A percentile compares a stretch with the other conserved stretches of the same genome.
Evolutionary conservation across 108 stramenopile species (phyloP).

Genomic region (Stephanodiscus minutulus): DNA sequence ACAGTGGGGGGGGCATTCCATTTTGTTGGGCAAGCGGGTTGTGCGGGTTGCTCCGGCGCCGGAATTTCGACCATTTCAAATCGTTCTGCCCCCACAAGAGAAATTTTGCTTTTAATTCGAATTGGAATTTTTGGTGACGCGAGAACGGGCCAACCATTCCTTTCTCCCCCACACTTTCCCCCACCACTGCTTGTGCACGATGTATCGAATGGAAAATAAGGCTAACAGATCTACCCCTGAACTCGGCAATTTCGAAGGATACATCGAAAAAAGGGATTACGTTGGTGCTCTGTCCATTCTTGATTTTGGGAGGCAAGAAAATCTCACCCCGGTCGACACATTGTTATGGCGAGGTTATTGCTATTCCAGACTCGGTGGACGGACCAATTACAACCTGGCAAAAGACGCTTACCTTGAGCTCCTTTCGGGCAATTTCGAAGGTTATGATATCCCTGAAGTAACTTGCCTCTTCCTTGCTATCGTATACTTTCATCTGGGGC

Average conservation of each 20-base stretch:
- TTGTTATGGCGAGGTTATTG: slow-evolving; percentile 79
- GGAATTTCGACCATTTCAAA: too few species aligned
- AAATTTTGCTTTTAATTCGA: too few species aligned
- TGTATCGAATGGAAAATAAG: background rate
- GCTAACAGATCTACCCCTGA: background rate
- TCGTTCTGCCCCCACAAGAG: too few species aligned
- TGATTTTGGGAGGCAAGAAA: slow-evolving; percentile 51
- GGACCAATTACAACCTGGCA: slow-evolving; percentile 65
- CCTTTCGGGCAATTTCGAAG: slow-evolving; percentile 23
- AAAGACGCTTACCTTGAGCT: slow-evolving; percentile 55
- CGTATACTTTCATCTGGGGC: slow-evolving; percentile 71
- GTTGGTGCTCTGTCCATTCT: slow-evolving; percentile 82
- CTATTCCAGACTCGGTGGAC: slow-evolving; percentile 63
- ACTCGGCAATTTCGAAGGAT: slow-evolving; percentile 34
- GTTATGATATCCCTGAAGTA: slow-evolving; percentile 35
- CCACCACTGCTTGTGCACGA: too few species aligned
- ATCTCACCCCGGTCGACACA: slow-evolving; percentile 25
- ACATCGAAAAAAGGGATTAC: slow-evolving; percentile 73
- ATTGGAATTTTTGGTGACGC: too few species aligned
- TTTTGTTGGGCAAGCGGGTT: too few species aligned
- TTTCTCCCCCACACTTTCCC: too few species aligned
- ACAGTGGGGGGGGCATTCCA: too few species aligned
- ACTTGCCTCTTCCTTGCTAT: slow-evolving; percentile 66
- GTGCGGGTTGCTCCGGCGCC: too few species aligned
- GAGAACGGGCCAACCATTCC: too few species aligned